Evolutionary conservation across 495 filamentous ascomycete species (phyloP).

Genomic region (Pseudomonodictys pantanalensis): DNA sequence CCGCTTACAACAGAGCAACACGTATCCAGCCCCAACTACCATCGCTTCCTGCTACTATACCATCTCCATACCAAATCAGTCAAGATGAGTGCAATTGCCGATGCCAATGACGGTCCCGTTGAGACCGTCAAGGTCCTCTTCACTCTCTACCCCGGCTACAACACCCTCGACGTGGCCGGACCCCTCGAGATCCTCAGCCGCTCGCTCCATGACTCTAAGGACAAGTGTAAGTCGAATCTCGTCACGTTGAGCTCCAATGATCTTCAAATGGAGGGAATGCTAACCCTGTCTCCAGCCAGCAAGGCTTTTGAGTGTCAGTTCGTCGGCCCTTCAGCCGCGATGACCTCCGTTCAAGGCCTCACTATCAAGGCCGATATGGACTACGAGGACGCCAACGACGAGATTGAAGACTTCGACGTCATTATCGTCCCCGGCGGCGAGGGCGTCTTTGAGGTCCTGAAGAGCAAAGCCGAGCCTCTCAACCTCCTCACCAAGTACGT

Average conservation of each 20-base stretch:
- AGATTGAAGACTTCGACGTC: conserved; percentile 67
- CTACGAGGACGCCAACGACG: conserved; percentile 60
- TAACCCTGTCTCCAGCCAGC: conserved; percentile 35
- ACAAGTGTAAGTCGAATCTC: conserved; percentile 47
- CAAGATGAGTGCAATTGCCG: conserved; percentile 47
- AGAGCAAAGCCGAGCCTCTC: conserved; percentile 60
- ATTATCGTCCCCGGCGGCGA: conserved; percentile 65
- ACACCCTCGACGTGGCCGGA: conserved; percentile 63
- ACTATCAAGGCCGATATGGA: conserved; percentile 50
- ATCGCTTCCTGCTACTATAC: conserved; percentile 1
- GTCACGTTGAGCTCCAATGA: background rate
- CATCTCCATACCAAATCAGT: conserved; percentile 9
- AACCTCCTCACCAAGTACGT: conserved; percentile 62
- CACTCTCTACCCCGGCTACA: conserved; percentile 48
- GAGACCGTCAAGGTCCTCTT: conserved; percentile 54
- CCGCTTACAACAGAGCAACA: background rate
- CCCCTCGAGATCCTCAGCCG: conserved; percentile 62
- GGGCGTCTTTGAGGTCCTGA: conserved; percentile 49
- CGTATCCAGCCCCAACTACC: background rate
- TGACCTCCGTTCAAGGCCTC: conserved; percentile 44
- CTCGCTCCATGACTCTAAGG: conserved; percentile 59
- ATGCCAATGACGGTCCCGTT: conserved; percentile 33
- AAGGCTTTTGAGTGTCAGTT: conserved; percentile 49
- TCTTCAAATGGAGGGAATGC: conserved; percentile 5
- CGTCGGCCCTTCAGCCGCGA: conserved; percentile 37